Evolutionary conservation across 75 land plant species (phyloP).

Genomic region (Selaginella tamariscina): DNA sequence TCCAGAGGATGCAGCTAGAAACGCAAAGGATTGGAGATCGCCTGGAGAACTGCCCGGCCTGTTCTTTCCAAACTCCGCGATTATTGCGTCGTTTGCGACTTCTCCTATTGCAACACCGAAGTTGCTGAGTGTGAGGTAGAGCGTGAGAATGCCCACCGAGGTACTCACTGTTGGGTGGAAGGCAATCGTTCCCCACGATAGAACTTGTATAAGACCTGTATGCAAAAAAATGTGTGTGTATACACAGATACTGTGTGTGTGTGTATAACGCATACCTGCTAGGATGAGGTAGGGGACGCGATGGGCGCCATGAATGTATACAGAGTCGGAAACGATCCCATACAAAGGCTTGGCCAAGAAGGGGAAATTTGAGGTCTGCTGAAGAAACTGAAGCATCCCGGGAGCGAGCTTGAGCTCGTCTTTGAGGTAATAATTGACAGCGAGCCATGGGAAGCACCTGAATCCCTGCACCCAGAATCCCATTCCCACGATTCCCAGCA

Average conservation of each 20-base stretch:
- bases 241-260: too few species aligned
- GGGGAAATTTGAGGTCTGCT: constrained; percentile 58
- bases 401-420: constrained; percentile 20
- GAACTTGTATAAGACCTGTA: constrained; percentile 52
- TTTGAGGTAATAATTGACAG: constrained; percentile 21
- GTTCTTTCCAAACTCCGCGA: constrained; percentile 51
- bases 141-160: constrained; percentile 35
- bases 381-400: constrained; percentile 56
- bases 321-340: constrained; percentile 73
- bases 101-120: constrained; percentile 72
- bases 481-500: constrained; percentile 9
- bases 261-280: constrained; percentile 69
- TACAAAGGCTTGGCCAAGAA: constrained; percentile 92
- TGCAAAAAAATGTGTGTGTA: background rate
- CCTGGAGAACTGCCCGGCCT: constrained; percentile 22
- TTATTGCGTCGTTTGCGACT: constrained; percentile 71
- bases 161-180: constrained; percentile 32
- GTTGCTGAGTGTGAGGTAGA: constrained; percentile 59
- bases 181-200: constrained; percentile 63
- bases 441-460: constrained; percentile 30
- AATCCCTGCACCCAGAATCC: constrained; percentile 25
- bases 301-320: constrained; percentile 56
- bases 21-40: constrained; percentile 71
- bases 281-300: constrained; percentile 68
- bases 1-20: constrained; percentile 56